Conservation (phyloP, 306 rosid genomes). For the Begonia masoniana region DNA sequence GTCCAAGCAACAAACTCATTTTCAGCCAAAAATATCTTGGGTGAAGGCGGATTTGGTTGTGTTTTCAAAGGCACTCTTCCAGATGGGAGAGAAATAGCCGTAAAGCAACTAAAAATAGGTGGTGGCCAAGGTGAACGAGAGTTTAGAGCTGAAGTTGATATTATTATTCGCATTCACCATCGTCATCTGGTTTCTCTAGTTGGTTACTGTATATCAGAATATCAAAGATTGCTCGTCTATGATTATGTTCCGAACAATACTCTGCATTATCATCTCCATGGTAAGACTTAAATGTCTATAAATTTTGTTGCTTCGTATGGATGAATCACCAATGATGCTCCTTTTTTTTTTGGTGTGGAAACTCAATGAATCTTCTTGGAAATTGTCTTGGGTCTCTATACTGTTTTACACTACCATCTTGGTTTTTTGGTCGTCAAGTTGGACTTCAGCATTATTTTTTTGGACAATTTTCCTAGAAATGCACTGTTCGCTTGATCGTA, state of each 20-base stretch:
- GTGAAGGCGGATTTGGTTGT: slow-evolving; percentile 99
- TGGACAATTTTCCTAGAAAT: too few species aligned
- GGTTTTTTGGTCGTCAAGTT: too few species aligned
- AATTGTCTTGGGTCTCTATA: too few species aligned
- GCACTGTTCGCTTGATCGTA: too few species aligned
- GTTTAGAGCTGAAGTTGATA: slow-evolving; percentile 97
- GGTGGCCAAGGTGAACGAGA: slow-evolving; percentile 98
- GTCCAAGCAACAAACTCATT: slow-evolving; percentile 72
- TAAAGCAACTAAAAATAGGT: slow-evolving; percentile 85
- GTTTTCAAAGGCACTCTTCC: slow-evolving; percentile 74
- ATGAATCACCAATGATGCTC: too few species aligned
- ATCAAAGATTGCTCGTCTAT: slow-evolving; percentile 86
- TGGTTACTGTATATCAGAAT: slow-evolving; percentile 83
- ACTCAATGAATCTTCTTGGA: too few species aligned
- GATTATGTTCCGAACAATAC: slow-evolving; percentile 75
- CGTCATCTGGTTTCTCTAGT: slow-evolving; percentile 98
- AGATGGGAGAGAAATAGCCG: slow-evolving; percentile 90
- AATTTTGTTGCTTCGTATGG: too few species aligned
- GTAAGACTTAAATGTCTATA: slow-evolving; percentile 28
- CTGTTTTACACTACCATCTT: too few species aligned
- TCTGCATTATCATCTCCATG: slow-evolving; percentile 87
- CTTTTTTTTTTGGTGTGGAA: too few species aligned
- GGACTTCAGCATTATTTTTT: too few species aligned
- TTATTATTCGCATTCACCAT: slow-evolving; percentile 89
- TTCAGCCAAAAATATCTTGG: slow-evolving; percentile 54